Conservation (phyloP, 352 stramenopile species). For the Globisporangium radiosum region DNA sequence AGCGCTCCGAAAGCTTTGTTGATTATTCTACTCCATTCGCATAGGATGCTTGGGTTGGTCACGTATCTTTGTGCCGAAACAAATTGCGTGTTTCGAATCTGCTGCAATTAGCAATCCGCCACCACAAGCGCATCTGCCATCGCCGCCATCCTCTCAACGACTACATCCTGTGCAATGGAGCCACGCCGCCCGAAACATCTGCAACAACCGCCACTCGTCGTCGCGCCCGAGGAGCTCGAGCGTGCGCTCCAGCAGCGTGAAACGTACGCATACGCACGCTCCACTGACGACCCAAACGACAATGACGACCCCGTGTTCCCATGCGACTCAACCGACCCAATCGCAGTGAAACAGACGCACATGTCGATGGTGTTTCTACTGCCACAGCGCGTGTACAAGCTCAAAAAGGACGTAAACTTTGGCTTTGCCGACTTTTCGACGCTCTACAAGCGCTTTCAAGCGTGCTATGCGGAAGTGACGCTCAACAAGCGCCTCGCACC, state of each 20-base stretch:
- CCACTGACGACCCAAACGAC: background rate
- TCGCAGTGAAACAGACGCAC: slow-evolving; percentile 59
- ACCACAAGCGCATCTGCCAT: background rate
- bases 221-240: slow-evolving; percentile 37
- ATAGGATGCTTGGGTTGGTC: too few species aligned
- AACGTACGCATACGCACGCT: slow-evolving; percentile 23
- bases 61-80: too few species aligned
- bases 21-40: too few species aligned
- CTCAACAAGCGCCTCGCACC: slow-evolving; percentile 65
- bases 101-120: slow-evolving; percentile 2
- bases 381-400: slow-evolving; percentile 55
- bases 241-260: slow-evolving; percentile 23
- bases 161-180: slow-evolving; percentile 29
- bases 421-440: slow-evolving; percentile 70
- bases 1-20: too few species aligned
- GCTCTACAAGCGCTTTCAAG: slow-evolving; percentile 67
- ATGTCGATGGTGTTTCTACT: slow-evolving; percentile 71
- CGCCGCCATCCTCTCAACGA: slow-evolving; percentile 2
- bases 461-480: slow-evolving; percentile 61
- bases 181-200: slow-evolving; percentile 58
- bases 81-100: slow-evolving; percentile 1
- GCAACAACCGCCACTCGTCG: slow-evolving; percentile 44
- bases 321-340: slow-evolving; percentile 1
- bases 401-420: slow-evolving; percentile 74
- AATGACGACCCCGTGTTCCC: slow-evolving; percentile 20